Base-by-base conservation (phyloP, 2,329 filamentous ascomycete species). In the Triangularia verruculosa region DNA sequence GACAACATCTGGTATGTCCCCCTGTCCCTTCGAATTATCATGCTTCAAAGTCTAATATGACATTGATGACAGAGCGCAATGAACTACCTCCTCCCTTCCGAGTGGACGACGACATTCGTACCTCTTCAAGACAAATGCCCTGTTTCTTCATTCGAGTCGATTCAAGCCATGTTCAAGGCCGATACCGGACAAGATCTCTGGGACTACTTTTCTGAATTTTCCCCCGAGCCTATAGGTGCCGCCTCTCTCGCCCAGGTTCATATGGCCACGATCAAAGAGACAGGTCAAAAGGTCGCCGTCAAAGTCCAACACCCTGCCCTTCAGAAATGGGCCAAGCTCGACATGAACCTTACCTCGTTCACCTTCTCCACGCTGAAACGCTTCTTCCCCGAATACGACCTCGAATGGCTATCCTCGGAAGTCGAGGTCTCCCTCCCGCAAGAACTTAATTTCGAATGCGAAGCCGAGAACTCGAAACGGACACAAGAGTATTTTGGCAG, bases 331-430 rank as follows among this genome's bases (percentile, higher is more conserved):
- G 90, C 92, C 15, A 90, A 88, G 25, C 82, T 99, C 11, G 95
- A 99, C 75, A 83, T 98, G 68, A 87, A 89, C 2, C 81, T 99
- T 66, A 99, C 95, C 4, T 82, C 86, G 39, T 96, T 95, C 72
- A 96, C 93, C 0, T 99, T 99, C 76, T 87, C 89, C 11, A 95
- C 89, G 0, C 80, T 99, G 65, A 97, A 96, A 77, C 85, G 86
- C 64, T 97, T 94, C 81, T 99, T 99, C 73, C 96, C 96, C 2
- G 93, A 98, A 71, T 99, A 99, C 76, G 95, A 99, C 75, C 83
- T 99, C 27, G 93, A 96, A 73, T 99, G 95, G 95, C 81, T 99
- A 9, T 93, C 92, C 0, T 87, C 89, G 7, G 95, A 99, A 77
- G 96, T 99, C 90, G 92, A 97, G 65, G 78, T 87, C 20, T 97